phyloP scores from a whole-genome alignment of 1,139 yeast genomes.

The Magnusiomyces sp. region DNA sequence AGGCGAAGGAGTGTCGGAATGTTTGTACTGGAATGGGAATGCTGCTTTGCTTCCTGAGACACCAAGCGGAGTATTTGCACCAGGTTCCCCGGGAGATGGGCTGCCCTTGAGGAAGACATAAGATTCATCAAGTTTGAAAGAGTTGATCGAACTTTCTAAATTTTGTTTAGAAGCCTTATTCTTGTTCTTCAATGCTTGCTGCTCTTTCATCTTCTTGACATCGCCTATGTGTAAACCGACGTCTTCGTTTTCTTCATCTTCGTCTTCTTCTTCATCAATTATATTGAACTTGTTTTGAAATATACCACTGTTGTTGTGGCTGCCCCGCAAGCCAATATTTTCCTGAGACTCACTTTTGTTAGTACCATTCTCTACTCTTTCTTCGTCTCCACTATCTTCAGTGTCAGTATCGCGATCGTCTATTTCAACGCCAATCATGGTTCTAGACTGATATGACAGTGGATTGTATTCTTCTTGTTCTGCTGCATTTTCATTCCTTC shows the following conservation, averaged over 20 bases:
- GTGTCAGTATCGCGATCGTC: constrained; percentile 4
- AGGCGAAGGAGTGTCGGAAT: too few species aligned
- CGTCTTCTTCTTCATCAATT: background rate
- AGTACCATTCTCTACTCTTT: background rate
- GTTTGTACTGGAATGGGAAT: too few species aligned
- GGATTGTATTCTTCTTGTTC: constrained; percentile 11
- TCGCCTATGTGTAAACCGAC: constrained; percentile 1
- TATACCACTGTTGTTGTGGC: too few species aligned
- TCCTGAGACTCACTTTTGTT: background rate
- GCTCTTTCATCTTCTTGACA: background rate
- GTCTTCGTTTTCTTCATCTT: background rate
- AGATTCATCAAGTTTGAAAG: background rate
- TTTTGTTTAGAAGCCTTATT: background rate
- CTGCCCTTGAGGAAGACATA: too few species aligned
- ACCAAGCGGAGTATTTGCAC: too few species aligned
- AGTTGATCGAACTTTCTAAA: background rate
- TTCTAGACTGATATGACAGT: constrained; percentile 3
- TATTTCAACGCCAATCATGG: constrained; percentile 5
- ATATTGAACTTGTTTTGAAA: background rate
- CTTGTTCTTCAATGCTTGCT: background rate
- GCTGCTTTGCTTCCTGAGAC: too few species aligned
- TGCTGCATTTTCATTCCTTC: background rate
- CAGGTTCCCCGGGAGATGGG: too few species aligned
- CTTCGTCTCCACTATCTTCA: background rate
- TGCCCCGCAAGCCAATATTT: background rate